phyloP scores from a whole-genome alignment of 208 protist genomes.

The Leishmania turanica region DNA sequence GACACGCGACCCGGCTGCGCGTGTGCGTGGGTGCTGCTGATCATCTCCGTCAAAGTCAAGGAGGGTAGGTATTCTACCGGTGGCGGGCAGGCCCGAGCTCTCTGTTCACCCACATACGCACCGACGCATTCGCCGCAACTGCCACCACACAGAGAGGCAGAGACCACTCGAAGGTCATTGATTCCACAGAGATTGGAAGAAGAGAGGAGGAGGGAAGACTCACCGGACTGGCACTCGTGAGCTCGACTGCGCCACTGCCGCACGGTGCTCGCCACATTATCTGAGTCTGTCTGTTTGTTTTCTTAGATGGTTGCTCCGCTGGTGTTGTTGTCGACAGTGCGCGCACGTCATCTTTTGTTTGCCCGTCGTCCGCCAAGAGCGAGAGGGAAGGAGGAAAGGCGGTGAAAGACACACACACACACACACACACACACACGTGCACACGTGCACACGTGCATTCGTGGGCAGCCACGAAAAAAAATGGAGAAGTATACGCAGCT shows the following conservation, averaged over 20 bases:
- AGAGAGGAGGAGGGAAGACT: neutral
- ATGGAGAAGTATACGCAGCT: constrained; percentile 90
- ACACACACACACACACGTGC: neutral
- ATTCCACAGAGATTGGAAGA: neutral
- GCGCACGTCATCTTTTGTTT: neutral
- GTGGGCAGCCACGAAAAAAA: neutral
- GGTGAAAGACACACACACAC: neutral
- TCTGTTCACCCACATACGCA: neutral
- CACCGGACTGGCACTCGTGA: neutral
- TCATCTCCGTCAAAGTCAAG: neutral
- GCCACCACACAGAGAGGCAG: neutral
- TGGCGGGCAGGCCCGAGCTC: neutral
- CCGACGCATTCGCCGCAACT: neutral
- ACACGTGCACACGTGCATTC: neutral
- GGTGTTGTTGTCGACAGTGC: neutral
- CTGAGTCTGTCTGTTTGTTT: neutral
- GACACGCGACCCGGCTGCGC: neutral
- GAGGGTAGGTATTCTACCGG: neutral
- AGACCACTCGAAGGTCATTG: neutral
- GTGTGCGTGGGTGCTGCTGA: neutral
- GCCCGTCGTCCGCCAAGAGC: neutral
- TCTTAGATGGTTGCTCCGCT: neutral
- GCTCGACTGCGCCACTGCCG: neutral
- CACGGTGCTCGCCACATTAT: neutral
- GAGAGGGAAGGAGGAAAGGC: neutral